Evolutionary conservation across 2,329 filamentous ascomycete species (phyloP).

Genomic region (Thelonectria olida): DNA sequence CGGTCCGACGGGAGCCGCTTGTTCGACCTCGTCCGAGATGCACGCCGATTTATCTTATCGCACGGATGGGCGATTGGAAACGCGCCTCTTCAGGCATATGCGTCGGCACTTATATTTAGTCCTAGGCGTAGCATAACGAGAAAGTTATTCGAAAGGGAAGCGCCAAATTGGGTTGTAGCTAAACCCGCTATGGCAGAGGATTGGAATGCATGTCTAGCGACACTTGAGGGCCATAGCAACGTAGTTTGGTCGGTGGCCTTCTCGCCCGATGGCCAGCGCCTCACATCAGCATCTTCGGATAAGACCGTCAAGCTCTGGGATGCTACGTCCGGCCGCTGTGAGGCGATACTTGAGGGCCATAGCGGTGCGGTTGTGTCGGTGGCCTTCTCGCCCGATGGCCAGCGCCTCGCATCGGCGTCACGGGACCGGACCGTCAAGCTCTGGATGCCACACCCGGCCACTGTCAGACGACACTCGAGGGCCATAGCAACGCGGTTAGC

Average conservation of each 20-base stretch:
- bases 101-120: slow-evolving; percentile 17
- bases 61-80: background rate
- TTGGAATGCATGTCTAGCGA: background rate
- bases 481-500: background rate
- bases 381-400: slow-evolving; percentile 21
- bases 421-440: slow-evolving; percentile 23
- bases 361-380: background rate
- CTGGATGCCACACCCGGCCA: slow-evolving; percentile 21
- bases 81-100: slow-evolving; percentile 7
- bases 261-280: background rate
- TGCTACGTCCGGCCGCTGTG: background rate
- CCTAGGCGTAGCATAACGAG: background rate
- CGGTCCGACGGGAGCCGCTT: background rate
- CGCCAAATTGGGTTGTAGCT: background rate
- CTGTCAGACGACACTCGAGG: slow-evolving; percentile 15
- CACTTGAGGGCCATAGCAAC: background rate
- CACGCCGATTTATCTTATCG: background rate
- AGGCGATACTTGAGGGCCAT: background rate
- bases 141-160: background rate
- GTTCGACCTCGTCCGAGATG: background rate
- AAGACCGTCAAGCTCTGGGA: slow-evolving; percentile 1
- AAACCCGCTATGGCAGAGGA: background rate
- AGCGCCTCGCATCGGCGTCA: slow-evolving; percentile 19
- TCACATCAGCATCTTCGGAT: background rate
- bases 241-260: background rate